A percentile compares a stretch with the other conserved stretches of the same genome.
phyloP scores from a whole-genome alignment of 805 yeast species.

The Jamesozyma gamospora region DNA sequence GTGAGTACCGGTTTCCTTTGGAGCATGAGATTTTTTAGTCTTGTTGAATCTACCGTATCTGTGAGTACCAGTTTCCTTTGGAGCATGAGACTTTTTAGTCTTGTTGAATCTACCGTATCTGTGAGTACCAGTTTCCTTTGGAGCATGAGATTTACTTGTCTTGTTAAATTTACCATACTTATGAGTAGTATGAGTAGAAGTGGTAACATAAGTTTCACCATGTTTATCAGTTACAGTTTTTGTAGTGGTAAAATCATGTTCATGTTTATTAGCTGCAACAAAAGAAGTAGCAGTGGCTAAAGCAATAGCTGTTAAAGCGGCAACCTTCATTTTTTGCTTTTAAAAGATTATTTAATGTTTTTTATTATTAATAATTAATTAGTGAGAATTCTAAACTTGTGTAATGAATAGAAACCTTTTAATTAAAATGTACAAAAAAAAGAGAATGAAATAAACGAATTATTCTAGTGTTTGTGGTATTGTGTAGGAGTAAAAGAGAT shows the following conservation, averaged over 20 bases:
- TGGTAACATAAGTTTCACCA: slow-evolving; percentile 21
- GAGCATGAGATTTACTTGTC: slow-evolving; percentile 22
- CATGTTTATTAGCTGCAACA: slow-evolving; percentile 19
- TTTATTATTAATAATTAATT: not conserved
- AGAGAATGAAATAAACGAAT: no score
- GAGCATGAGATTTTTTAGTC: slow-evolving; percentile 22
- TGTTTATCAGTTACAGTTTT: slow-evolving; percentile 12
- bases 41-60: slow-evolving; percentile 44
- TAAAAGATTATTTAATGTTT: not conserved
- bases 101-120: slow-evolving; percentile 45
- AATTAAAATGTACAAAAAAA: no score
- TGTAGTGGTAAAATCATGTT: slow-evolving; percentile 7
- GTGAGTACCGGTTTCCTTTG: slow-evolving; percentile 43
- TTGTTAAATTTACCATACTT: slow-evolving; percentile 43
- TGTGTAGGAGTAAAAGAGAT: no score
- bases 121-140: slow-evolving; percentile 43
- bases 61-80: slow-evolving; percentile 41
- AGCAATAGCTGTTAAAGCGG: slow-evolving; percentile 34
- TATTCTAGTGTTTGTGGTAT: no score
- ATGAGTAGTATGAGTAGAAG: slow-evolving; percentile 38
- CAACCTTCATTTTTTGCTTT: slow-evolving; percentile 33
- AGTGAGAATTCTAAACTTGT: not conserved
- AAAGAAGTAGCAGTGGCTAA: slow-evolving; percentile 31
- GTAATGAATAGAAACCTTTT: no score
- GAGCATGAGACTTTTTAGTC: slow-evolving; percentile 24